Evolutionary conservation across 768 basidiomycete species (phyloP).

Genomic region (Amylocystis lapponica): DNA sequence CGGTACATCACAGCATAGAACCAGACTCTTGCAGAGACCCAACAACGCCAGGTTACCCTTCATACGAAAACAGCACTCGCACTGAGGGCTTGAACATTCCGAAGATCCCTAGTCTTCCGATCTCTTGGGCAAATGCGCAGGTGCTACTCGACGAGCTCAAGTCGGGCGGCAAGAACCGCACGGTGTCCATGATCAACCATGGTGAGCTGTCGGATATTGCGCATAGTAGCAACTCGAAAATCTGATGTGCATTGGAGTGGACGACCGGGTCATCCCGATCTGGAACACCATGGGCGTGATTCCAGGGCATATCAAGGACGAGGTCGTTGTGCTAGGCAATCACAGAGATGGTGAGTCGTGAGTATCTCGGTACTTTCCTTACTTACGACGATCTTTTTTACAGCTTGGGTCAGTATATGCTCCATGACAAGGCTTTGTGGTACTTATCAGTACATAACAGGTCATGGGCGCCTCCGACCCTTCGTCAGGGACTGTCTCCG

Average conservation of each 20-base stretch:
- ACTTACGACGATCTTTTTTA: neutral
- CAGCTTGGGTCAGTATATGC: constrained; percentile 1
- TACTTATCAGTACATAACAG: constrained; percentile 36
- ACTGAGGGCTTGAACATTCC: constrained; percentile 58
- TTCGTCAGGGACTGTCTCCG: constrained; percentile 70
- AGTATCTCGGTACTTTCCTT: neutral
- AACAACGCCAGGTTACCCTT: constrained; percentile 81
- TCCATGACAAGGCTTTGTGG: neutral
- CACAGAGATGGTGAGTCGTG: constrained; percentile 73
- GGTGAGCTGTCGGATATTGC: constrained; percentile 25
- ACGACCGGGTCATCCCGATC: constrained; percentile 77
- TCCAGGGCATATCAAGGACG: constrained; percentile 78
- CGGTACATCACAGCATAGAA: neutral
- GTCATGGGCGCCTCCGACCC: constrained; percentile 81
- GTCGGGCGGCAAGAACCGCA: constrained; percentile 37
- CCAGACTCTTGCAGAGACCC: constrained; percentile 44
- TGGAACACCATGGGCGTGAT: constrained; percentile 87
- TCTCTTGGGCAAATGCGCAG: constrained; percentile 81
- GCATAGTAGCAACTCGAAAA: neutral
- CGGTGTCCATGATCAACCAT: constrained; percentile 54
- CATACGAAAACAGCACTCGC: constrained; percentile 77
- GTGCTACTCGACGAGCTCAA: constrained; percentile 45
- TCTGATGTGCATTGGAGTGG: constrained; percentile 40
- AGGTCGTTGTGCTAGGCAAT: constrained; percentile 82
- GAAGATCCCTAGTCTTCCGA: constrained; percentile 79